These are phyloP conservation scores for Purshia tridentata DNA, from an alignment of 306 rosid species.

Conservation along the genomic window DNA sequence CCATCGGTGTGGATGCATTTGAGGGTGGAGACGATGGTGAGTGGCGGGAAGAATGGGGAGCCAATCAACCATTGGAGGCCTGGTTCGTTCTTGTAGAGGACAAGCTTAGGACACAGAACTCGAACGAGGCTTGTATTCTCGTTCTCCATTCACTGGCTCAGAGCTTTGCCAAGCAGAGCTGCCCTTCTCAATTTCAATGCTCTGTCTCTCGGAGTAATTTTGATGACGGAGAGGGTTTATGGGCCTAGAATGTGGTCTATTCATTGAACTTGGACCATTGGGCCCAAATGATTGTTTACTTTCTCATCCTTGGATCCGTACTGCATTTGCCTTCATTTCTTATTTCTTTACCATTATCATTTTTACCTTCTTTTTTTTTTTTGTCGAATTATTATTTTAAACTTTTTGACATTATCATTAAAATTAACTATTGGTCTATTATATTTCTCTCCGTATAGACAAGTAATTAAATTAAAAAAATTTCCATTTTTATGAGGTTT, in stretches of 20 bases:
- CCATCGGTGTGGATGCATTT: slow-evolving; percentile 52
- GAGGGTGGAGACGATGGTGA: slow-evolving; percentile 68
- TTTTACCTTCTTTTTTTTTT: too few relatives aligned
- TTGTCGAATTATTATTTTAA: too few relatives aligned
- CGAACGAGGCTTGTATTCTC: slow-evolving; percentile 43
- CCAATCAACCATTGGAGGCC: slow-evolving; percentile 80
- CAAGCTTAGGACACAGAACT: slow-evolving; percentile 50
- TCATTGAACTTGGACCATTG: not conserved
- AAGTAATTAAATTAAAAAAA: too few relatives aligned
- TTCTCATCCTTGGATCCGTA: too few relatives aligned
- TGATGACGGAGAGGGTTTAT: not conserved
- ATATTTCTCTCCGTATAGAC: too few relatives aligned
- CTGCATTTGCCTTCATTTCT: too few relatives aligned
- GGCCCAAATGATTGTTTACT: not conserved
- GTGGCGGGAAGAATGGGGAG: slow-evolving; percentile 79
- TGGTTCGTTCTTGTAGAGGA: slow-evolving; percentile 39
- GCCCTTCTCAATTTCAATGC: not conserved
- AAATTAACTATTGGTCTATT: too few relatives aligned
- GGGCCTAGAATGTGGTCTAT: not conserved
- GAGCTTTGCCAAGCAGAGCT: not conserved
- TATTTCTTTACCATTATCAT: too few relatives aligned
- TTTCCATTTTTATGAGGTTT: too few relatives aligned
- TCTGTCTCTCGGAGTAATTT: not conserved
- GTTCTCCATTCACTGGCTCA: slow-evolving; percentile 29
- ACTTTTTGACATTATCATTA: too few relatives aligned